Evolutionary conservation across 2,329 filamentous ascomycete species (phyloP).

Genomic region (Chaetomium olivaceum): DNA sequence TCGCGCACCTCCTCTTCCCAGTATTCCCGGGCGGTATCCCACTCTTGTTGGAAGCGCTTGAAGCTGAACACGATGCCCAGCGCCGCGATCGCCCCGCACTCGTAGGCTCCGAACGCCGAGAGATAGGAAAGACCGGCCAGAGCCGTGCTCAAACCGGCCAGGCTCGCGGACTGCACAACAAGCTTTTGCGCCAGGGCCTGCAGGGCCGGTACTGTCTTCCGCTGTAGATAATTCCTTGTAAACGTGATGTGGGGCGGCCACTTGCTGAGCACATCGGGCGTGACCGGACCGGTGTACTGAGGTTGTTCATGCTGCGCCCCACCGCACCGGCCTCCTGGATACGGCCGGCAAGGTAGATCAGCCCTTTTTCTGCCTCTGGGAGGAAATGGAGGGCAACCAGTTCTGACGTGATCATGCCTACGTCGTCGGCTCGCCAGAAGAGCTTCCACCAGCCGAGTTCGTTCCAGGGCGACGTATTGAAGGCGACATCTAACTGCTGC

Average conservation of each 20-base stretch:
- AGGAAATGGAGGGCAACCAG: conserved; percentile 78
- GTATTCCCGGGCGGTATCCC: conserved; percentile 60
- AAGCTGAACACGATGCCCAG: conserved; percentile 62
- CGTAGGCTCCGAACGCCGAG: conserved; percentile 58
- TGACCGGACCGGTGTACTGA: conserved; percentile 32
- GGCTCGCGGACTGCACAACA: conserved; percentile 73
- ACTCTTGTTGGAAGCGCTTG: conserved; percentile 60
- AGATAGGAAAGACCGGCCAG: conserved; percentile 59
- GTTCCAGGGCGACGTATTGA: conserved; percentile 74
- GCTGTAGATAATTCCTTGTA: conserved; percentile 65
- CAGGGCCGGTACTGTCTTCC: conserved; percentile 67
- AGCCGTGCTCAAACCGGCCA: conserved; percentile 62
- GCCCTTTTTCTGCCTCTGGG: conserved; percentile 71
- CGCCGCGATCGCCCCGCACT: conserved; percentile 62
- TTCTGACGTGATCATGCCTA: conserved; percentile 77
- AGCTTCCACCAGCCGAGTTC: conserved; percentile 91
- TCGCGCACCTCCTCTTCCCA: conserved; percentile 69
- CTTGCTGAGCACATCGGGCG: conserved; percentile 38
- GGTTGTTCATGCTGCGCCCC: conserved; percentile 19
- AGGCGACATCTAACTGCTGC: conserved; percentile 74
- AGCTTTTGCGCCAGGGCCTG: conserved; percentile 73
- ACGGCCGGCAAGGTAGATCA: conserved; percentile 80
- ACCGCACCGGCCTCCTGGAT: conserved; percentile 36
- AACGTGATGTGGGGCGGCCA: conserved; percentile 77
- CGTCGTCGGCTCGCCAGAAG: conserved; percentile 92